Percentiles rank a stretch among this genome's conserved stretches.
Evolutionary conservation across 805 yeast genomes (phyloP).

Genomic region (Torulaspora indica): DNA sequence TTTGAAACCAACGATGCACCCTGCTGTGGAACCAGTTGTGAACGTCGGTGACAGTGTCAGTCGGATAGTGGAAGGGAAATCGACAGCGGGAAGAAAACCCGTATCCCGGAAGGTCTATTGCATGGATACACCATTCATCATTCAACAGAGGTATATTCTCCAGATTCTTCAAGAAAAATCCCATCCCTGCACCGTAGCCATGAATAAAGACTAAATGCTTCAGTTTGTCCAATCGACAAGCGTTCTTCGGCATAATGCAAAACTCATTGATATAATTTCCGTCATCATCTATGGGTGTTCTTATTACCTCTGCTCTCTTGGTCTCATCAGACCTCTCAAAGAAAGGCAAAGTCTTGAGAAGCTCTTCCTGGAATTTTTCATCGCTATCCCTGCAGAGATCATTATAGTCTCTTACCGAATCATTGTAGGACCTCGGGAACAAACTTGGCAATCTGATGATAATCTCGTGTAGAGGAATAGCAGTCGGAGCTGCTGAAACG

Average conservation of each 20-base stretch:
- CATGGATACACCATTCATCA: conserved; percentile 68
- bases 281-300: conserved; percentile 42
- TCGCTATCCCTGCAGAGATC: conserved; percentile 35
- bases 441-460: conserved; percentile 39
- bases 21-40: conserved; percentile 48
- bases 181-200: conserved; percentile 94
- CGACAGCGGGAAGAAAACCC: conserved; percentile 83
- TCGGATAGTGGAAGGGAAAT: conserved; percentile 42
- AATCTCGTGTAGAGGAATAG: conserved; percentile 55
- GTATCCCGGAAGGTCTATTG: conserved; percentile 84
- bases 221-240: conserved; percentile 18
- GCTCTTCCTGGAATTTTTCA: conserved; percentile 44
- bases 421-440: conserved; percentile 53
- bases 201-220: conserved; percentile 71
- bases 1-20: conserved; percentile 41
- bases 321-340: conserved; percentile 37
- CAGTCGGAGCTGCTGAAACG: conserved; percentile 61
- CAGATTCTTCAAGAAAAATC: conserved; percentile 73
- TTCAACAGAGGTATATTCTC: conserved; percentile 43
- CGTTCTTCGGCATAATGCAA: conserved; percentile 47
- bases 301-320: conserved; percentile 31
- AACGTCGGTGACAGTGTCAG: conserved; percentile 24
- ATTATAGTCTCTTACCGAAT: conserved; percentile 51
- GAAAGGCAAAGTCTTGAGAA: conserved; percentile 45
- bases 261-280: conserved; percentile 72